Base-by-base conservation (phyloP, 768 basidiomycete species). In the Termitomyces bulborhizus region DNA sequence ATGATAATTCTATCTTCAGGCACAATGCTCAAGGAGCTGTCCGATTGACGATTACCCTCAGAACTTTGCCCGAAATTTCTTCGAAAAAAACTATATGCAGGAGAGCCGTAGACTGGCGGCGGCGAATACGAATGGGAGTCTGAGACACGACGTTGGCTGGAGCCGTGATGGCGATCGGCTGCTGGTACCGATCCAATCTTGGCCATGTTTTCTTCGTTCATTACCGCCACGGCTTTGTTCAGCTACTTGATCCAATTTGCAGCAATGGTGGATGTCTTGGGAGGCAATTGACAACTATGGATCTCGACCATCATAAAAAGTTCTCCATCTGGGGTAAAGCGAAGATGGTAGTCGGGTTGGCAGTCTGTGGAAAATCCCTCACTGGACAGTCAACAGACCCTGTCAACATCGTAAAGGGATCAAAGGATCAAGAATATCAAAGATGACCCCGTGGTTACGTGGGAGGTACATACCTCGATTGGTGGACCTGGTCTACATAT, bases 1-100 rank as follows among this genome's bases (percentile, higher is more conserved):
- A 58, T 47, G 13, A 57, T 36, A 8, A 48, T 55, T 6, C 27
- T 43, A 24, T 58, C 60, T 45, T 61, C 60, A 6, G 60, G 60
- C 16, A 61, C 60, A 4, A 46, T 54, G 57, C 56, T 47, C 43
- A 61, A 40, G 6, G 13, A 29, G 31, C 36, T 44, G 6, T 44
- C 42, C 27, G 45, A 46, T 3, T 31, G 45, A 27, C 42, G 39
- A 12, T 34, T 36, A 36, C 45, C 40, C 18, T 58, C 57, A n/a
- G 37, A 37, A 49, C 54, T 53, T 16, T 8, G n/a, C 32, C 34
- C 36, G 34, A 16, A 8, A 32, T 47, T 34, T 47, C 32, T 11
- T 34, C 13, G 18, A 47, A 18, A 6, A 13, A 8, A 21, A 24
- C 31, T 32, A 13, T 9, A 8, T 34, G 15, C 15, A 13, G 15